Base-by-base conservation (phyloP, 352 stramenopile species). In the Phytophthora vignae region DNA sequence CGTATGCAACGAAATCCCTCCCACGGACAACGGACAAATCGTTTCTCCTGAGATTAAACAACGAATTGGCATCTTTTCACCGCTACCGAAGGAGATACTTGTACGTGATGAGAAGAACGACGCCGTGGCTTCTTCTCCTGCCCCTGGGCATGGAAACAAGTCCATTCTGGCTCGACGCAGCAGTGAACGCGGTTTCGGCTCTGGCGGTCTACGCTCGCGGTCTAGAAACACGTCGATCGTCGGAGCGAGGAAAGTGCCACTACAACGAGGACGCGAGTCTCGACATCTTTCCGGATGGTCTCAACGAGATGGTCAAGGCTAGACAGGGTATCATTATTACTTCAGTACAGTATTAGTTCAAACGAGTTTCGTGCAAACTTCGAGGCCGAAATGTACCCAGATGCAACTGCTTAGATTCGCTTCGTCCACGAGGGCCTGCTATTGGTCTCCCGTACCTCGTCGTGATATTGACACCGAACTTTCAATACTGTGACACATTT, bases 1-100 rank as follows among this genome's bases (percentile, higher is more conserved):
- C 7, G 78, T 83, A 38, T 95, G 85, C 62, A 68, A 70, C 14
- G 81, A 93, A 63, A 82, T 93, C 19, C 73, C 80, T 15, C 79
- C 89, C 7, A 87, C 83, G 0, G 85, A 93, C 54, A 81, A 83
- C 38, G 87, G 70, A 25, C 75, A 90, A 52, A 71, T 74, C 5
- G 76, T 93, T 10, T 76, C 83, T 4, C 44, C 72, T 33, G 75
- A 79, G 4, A 61, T 93, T 21, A 83, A 82, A 53, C 73, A 90
- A 48, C 76, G 73, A n/a, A 86, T 93, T 57, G 76, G 74, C 2
- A 60, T 22, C 14, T 78, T 91, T 15, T 49, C 64, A 29, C 60
- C 78, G 10, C 57, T 93, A 4, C 66, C 63, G 2, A 93, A 89
- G 60, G 85, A 92, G 19, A 10, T 53, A 15, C 79, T 94, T 4